Evolutionary conservation across 805 yeast genomes (phyloP).

Genomic region (Suhomyces tanzawaensis): DNA sequence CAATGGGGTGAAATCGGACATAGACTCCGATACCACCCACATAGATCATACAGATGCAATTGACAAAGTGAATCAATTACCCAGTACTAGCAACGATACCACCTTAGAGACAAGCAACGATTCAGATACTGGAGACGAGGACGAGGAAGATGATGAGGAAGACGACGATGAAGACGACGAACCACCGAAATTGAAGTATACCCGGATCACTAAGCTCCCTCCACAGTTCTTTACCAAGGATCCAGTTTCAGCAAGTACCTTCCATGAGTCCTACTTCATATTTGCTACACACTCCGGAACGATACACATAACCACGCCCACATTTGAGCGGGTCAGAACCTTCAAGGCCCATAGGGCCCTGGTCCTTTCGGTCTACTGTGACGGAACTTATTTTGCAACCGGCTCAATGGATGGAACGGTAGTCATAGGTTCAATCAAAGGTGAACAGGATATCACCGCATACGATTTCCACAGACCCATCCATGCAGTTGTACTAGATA

Average conservation of each 20-base stretch:
- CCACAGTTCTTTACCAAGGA: constrained; percentile 68
- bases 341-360: constrained; percentile 86
- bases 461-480: constrained; percentile 85
- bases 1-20: no score
- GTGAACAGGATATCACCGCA: constrained; percentile 63
- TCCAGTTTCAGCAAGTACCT: constrained; percentile 68
- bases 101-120: no score
- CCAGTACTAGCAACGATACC: no score
- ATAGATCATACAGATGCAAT: no score
- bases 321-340: constrained; percentile 62
- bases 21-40: no score
- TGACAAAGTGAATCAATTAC: no score
- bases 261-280: constrained; percentile 59
- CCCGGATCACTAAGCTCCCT: constrained; percentile 65
- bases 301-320: constrained; percentile 62
- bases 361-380: constrained; percentile 66
- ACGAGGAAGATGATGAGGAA: constrained; percentile 9
- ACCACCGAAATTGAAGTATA: constrained; percentile 74
- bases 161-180: constrained; percentile 39
- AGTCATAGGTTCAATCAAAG: constrained; percentile 67
- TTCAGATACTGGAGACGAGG: neutral
- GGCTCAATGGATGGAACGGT: constrained; percentile 95
- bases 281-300: constrained; percentile 92
- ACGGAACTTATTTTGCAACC: constrained; percentile 74
- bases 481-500: constrained; percentile 80